Conservation (phyloP, 2,329 filamentous ascomycete species). For the Endocalyx cinctus region DNA sequence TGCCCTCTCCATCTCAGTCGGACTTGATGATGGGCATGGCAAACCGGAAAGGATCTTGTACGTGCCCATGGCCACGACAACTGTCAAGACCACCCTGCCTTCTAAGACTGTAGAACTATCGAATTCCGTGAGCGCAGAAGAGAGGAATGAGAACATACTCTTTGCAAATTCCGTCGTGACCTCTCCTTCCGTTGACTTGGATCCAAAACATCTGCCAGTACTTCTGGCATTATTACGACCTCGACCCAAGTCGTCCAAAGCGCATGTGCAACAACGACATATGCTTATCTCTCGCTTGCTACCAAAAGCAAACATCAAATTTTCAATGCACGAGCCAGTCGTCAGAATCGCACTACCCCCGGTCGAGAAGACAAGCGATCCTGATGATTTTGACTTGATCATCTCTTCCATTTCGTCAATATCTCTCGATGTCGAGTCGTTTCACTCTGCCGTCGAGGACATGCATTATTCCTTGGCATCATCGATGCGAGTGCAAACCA, state of each 20-base stretch:
- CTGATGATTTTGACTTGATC: constrained; percentile 87
- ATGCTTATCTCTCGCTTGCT: constrained; percentile 82
- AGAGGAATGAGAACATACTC: constrained; percentile 91
- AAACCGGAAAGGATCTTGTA: constrained; percentile 85
- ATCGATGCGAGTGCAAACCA: constrained; percentile 76
- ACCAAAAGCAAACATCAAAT: constrained; percentile 89
- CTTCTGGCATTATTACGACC: constrained; percentile 70
- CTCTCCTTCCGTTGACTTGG: constrained; percentile 88
- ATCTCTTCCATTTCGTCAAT: constrained; percentile 94
- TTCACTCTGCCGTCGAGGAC: constrained; percentile 81
- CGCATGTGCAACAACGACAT: constrained; percentile 48
- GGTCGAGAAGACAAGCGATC: constrained; percentile 57
- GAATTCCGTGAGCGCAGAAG: constrained; percentile 65
- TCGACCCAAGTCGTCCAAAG: constrained; percentile 37
- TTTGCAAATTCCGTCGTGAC: constrained; percentile 96
- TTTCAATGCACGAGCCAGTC: constrained; percentile 95
- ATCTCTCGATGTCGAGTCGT: constrained; percentile 89
- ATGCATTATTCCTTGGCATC: constrained; percentile 83
- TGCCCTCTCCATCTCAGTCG: constrained; percentile 86
- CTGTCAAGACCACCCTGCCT: constrained; percentile 85
- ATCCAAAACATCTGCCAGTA: constrained; percentile 85
- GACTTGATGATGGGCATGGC: constrained; percentile 83
- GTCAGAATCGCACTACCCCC: constrained; percentile 83
- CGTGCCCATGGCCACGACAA: constrained; percentile 95
- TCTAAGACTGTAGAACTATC: constrained; percentile 87